phyloP scores from a whole-genome alignment of 108 stramenopile genomes.

The Fragilaria radians region DNA sequence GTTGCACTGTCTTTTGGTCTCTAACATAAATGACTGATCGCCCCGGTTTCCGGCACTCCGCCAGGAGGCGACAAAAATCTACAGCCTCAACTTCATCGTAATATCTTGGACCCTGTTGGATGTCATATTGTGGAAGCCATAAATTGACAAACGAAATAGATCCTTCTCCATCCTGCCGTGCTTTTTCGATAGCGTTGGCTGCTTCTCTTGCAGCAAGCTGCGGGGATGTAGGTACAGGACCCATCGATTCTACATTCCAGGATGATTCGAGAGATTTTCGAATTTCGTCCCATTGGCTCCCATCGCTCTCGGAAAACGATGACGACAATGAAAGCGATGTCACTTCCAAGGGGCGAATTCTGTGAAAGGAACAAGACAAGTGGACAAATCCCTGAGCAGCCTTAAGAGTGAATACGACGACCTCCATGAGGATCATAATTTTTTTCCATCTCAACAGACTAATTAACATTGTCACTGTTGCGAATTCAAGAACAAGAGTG shows the following conservation, averaged over 20 bases:
- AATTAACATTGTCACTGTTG: no score
- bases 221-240: slow-evolving; percentile 31
- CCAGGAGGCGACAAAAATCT: slow-evolving; percentile 31
- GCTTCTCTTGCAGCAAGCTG: slow-evolving; percentile 38
- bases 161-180: slow-evolving; percentile 11
- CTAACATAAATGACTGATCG: slow-evolving; percentile 22
- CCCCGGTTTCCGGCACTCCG: slow-evolving; percentile 11
- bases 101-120: slow-evolving; percentile 22
- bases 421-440: no score
- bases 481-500: no score
- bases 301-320: no score
- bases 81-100: slow-evolving; percentile 44
- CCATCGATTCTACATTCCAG: slow-evolving; percentile 48
- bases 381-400: no score
- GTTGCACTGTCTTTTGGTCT: slow-evolving; percentile 19
- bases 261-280: slow-evolving; percentile 41
- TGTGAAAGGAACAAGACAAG: no score
- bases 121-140: slow-evolving; percentile 36
- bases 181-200: slow-evolving; percentile 15
- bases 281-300: slow-evolving; percentile 22
- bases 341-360: no score
- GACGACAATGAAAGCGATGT: no score
- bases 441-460: no score
- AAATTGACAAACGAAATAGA: slow-evolving; percentile 27
- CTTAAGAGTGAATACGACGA: no score